Evolutionary conservation across 106 monocot species (phyloP), one percentile per base, ranked within the genome.

Genomic region (Agapanthus africanus): DNA sequence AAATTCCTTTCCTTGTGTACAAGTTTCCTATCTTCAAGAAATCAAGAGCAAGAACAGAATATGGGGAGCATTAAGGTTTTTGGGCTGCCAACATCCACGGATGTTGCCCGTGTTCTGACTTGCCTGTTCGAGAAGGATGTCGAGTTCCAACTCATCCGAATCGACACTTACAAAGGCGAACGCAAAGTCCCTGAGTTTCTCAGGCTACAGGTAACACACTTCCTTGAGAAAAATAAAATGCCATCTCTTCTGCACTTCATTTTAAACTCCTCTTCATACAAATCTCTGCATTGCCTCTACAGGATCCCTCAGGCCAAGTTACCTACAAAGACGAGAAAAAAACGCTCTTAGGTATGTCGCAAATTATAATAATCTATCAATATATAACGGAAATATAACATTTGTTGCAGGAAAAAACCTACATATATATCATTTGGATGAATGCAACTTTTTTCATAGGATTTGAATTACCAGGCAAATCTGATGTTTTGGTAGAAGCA

Each of bases 51-150:
- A n/a, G n/a, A n/a, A n/a, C n/a, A n/a, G n/a, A n/a, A 57, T 57
- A 59, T 32, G 31, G 59, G 7, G 15, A 59, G 57, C 38, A 69
- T 86, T 65, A 88, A 80, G 54, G 85, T 93, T 13, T 85, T 81
- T 79, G 93, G 88, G 11, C 78, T 73, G 13, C 56, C 83, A 11
- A 28, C 76, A 26, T 79, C 85, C 25, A 77, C 81, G 2, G 93
- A 80, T 0, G 93, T 93, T 42, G 71, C 81, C 25, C 70, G 85
- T 36, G 88, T 93, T 6, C 76, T 93, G 32, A 83, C 88, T 14
- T 86, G 93, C 75, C 83, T 88, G 38, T 63, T 88, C 22, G 93
- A 93, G 81, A 88, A 93, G 69, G 74, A 88, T 19, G 76, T 88
- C 10, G 71, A 81, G 11, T 86, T 84, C 74, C 72, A 86, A 37